Evolutionary conservation across 2,329 filamentous ascomycete genomes (phyloP), one percentile per base, ranked within the genome.

Genomic region (Penicillium sp.): DNA sequence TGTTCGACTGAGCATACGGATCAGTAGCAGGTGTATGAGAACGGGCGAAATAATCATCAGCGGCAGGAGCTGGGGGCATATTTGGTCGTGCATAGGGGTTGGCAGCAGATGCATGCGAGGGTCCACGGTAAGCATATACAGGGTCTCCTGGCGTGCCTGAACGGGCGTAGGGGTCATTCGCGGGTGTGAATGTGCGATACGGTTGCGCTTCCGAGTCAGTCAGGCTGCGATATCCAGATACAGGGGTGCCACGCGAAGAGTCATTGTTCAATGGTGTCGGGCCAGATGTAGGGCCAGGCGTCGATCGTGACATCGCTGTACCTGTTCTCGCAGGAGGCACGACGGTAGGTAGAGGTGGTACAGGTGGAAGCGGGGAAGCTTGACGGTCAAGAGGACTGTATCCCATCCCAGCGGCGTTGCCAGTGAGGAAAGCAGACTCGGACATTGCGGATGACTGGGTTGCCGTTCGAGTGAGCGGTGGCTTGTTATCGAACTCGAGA

Each of bases 391-490:
- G 61, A 38, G 69, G 65, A 45, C 68, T 72, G 45, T 71, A 74
- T 43, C 63, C 68, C 51, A 69, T 69, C 4, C 58, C 54, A 3
- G 64, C 66, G 6, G 66, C 60, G 44, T 64, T 65, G 6, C 64
- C 65, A 7, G 47, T 73, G 69, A 71, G 70, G 79, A 80, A 60
- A 79, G 80, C 56, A 81, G 73, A 39, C 74, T 74, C 57, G 71
- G 80, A 56, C 82, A 79, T 69, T 82, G 83, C 53, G 66, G 76
- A 52, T 64, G 74, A 68, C 21, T 78, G 73, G 8, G 79, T 78
- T 1, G 79, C 67, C 0, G 73, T 74, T 7, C 77, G 72, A 45
- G 67, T 70, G 4, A 74, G 63, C 9, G 68, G 58, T n/a, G 68
- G 60, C 47, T 74, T 76, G 23, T 77, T 74, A 38, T 78, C 72